Evolutionary conservation across 805 yeast genomes (phyloP).

Genomic region (Peterozyma toletana): DNA sequence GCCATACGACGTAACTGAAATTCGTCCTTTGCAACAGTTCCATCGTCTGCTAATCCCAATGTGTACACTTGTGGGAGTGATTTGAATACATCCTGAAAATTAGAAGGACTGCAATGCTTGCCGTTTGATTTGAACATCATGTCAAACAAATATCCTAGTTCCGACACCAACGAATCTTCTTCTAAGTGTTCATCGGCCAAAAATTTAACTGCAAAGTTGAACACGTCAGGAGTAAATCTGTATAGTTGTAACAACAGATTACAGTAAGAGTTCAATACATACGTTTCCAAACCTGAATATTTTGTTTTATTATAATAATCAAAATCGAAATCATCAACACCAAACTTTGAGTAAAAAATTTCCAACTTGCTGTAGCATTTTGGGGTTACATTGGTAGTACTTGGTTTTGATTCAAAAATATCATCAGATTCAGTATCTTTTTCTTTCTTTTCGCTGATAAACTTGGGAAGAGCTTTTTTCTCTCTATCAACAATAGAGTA

Average conservation of each 20-base stretch:
- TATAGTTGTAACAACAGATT: conserved; percentile 77
- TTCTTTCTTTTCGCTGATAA: conserved; percentile 46
- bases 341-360: conserved; percentile 80
- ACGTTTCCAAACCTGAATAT: conserved; percentile 85
- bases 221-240: conserved; percentile 68
- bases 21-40: conserved; percentile 27
- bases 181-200: conserved; percentile 46
- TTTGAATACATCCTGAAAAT: conserved; percentile 55
- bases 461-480: conserved; percentile 35
- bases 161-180: conserved; percentile 53
- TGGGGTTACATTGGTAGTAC: conserved; percentile 42
- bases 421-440: conserved; percentile 6
- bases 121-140: conserved; percentile 84
- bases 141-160: conserved; percentile 83
- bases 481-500: conserved; percentile 25
- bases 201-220: conserved; percentile 52
- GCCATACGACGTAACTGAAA: conserved; percentile 35
- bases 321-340: conserved; percentile 92
- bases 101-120: conserved; percentile 72
- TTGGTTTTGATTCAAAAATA: conserved; percentile 23
- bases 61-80: conserved; percentile 41
- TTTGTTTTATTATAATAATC: conserved; percentile 69
- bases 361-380: conserved; percentile 69
- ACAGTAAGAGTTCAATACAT: conserved; percentile 68
- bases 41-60: conserved; percentile 43